Conservation (phyloP, 202 grass and related monocot genomes). For the Schoenoplectus triqueter region DNA sequence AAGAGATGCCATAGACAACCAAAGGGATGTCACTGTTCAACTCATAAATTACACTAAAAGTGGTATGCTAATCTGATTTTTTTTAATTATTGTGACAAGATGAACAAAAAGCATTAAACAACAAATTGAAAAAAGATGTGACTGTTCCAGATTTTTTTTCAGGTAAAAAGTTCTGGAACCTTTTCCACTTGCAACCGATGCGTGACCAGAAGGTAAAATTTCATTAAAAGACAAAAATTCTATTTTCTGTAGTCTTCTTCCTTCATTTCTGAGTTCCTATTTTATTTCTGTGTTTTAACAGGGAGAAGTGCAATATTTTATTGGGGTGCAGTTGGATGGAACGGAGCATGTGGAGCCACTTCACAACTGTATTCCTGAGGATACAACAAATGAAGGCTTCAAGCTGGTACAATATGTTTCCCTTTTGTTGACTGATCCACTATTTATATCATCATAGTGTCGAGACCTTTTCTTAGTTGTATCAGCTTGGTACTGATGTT, state of each 20-base stretch:
- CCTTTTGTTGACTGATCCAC: conserved; percentile 15
- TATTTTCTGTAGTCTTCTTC: conserved; percentile 37
- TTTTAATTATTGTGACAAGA: conserved; percentile 10
- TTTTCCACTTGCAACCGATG: conserved; percentile 97
- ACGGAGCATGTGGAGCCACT: conserved; percentile 62
- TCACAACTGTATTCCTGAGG: conserved; percentile 53
- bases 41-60: conserved; percentile 98
- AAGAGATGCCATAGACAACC: conserved; percentile 91
- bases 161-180: conserved; percentile 99
- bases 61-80: conserved; percentile 49
- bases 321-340: conserved; percentile 97
- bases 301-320: conserved; percentile 98
- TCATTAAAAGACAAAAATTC: conserved; percentile 24
- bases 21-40: conserved; percentile 85
- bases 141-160: conserved; percentile 34
- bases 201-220: conserved; percentile 91
- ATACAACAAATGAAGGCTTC: conserved; percentile 66
- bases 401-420: conserved; percentile 57
- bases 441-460: neutral
- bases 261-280: conserved; percentile 33
- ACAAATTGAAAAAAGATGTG: conserved; percentile 34
- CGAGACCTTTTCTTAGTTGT: neutral
- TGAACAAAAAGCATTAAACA: conserved; percentile 27
- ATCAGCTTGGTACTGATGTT: neutral
- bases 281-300: conserved; percentile 45